Conservation (phyloP, 2,329 filamentous ascomycete genomes). For the Penicillium sp. region DNA sequence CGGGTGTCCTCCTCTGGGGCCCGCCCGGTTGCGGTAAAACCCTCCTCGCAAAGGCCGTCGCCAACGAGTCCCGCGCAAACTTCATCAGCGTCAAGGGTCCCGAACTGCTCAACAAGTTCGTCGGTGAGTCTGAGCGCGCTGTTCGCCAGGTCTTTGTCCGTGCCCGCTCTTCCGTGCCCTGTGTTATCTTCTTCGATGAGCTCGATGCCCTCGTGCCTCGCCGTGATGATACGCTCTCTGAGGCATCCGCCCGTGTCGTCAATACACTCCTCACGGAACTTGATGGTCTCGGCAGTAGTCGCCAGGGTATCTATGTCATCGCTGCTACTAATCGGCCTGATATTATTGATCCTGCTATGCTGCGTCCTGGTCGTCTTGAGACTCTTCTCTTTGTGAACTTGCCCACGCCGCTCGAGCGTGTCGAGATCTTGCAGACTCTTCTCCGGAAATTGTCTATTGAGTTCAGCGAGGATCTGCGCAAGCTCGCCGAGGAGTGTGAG, state of each 20-base stretch:
- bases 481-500: slow-evolving; percentile 69
- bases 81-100: slow-evolving; percentile 98
- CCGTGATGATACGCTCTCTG: slow-evolving; percentile 73
- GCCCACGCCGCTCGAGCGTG: slow-evolving; percentile 73
- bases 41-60: slow-evolving; percentile 90
- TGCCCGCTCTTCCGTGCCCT: slow-evolving; percentile 81
- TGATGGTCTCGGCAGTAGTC: slow-evolving; percentile 72
- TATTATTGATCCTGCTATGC: slow-evolving; percentile 94
- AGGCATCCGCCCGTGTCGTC: slow-evolving; percentile 84
- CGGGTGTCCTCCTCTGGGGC: slow-evolving; percentile 91
- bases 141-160: slow-evolving; percentile 89
- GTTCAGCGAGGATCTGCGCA: slow-evolving; percentile 56
- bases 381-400: slow-evolving; percentile 87
- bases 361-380: slow-evolving; percentile 85
- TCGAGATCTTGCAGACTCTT: slow-evolving; percentile 77
- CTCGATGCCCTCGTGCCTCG: slow-evolving; percentile 88
- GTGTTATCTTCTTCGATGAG: slow-evolving; percentile 97
- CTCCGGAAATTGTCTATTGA: slow-evolving; percentile 53
- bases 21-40: slow-evolving; percentile 97
- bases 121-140: slow-evolving; percentile 91
- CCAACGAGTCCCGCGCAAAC: slow-evolving; percentile 92
- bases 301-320: slow-evolving; percentile 88
- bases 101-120: slow-evolving; percentile 95
- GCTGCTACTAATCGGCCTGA: slow-evolving; percentile 94
- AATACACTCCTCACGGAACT: slow-evolving; percentile 94